Base-by-base conservation (phyloP, 352 stramenopile species). In the Phytophthora sp. region DNA sequence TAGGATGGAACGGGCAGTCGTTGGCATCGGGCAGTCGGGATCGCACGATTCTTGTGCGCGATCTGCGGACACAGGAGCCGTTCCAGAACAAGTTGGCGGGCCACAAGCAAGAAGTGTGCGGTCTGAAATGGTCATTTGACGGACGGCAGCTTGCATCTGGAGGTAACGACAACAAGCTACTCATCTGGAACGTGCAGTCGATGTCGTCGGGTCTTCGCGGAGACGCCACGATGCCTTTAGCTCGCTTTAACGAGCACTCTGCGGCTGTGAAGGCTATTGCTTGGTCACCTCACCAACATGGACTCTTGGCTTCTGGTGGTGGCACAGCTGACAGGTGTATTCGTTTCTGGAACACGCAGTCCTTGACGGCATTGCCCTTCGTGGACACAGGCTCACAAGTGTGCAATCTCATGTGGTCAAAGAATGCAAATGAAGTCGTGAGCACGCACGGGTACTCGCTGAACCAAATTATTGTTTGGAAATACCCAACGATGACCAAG, bases 371-470 rank as follows among this genome's bases (percentile, higher is more conserved):
- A 20, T 82, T 99, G 6, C 94, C 95, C 39, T 92, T 86, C 34
- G 84, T 99, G 27, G 97, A 99, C 69, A 99, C 96, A 4, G 96
- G 96, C 38, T 98, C 88, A 59, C 91, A 97, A 67, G 96, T 99
- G 38, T 99, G 97, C 79, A 99, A 99, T 74, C 79, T 99, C 52
- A 96, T 98, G 70, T 99, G 95, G 95, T 98, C 93, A 1, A 96
- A 97, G 66, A 99, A 98, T 60, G 95, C 92, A 48, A 99, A 99
- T 73, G 97, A 99, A 62, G 90, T 99, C 57, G 96, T 99, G 54
- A 98, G 94, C 58, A 99, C 96, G n/a, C 97, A 99, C 76, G 97
- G 97, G 21, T 99, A 99, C 82, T 98, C 91, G 56, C 83, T 99
- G 20, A 99, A 99, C 87, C 89, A 97, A 67, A 98, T 99, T 76